phyloP scores from a whole-genome alignment of 2,329 filamentous ascomycete species.

The Epichloe festucae region DNA sequence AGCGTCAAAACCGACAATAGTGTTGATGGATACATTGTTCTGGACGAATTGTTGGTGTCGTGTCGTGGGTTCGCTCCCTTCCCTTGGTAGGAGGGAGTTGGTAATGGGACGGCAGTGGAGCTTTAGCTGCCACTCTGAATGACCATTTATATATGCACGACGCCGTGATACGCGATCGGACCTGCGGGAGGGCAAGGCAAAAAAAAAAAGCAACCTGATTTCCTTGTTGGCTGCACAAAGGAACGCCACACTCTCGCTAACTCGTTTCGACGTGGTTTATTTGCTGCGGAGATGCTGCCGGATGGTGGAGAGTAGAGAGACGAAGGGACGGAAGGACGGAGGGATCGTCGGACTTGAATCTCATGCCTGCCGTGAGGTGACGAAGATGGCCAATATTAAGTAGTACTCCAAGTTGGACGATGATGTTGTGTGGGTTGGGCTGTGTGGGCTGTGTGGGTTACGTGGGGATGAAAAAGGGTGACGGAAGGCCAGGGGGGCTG shows the following conservation, averaged over 20 bases:
- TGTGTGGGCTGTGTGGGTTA: no score
- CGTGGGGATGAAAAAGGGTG: background rate
- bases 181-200: background rate
- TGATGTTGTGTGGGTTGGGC: background rate
- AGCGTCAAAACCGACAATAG: background rate
- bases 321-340: background rate
- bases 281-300: background rate
- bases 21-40: background rate
- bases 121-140: background rate
- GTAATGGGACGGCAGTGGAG: background rate
- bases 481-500: background rate
- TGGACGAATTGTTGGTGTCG: background rate
- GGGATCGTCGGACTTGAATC: background rate
- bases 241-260: background rate
- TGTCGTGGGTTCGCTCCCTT: background rate
- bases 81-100: background rate
- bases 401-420: background rate
- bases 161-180: background rate
- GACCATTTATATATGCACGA: background rate
- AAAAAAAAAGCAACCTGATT: background rate
- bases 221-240: background rate
- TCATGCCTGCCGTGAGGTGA: background rate
- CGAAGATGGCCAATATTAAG: background rate
- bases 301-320: background rate
- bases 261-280: background rate